Conservation (phyloP, 108 stramenopile genomes). For the Cyclotella choctawhatcheeana region DNA sequence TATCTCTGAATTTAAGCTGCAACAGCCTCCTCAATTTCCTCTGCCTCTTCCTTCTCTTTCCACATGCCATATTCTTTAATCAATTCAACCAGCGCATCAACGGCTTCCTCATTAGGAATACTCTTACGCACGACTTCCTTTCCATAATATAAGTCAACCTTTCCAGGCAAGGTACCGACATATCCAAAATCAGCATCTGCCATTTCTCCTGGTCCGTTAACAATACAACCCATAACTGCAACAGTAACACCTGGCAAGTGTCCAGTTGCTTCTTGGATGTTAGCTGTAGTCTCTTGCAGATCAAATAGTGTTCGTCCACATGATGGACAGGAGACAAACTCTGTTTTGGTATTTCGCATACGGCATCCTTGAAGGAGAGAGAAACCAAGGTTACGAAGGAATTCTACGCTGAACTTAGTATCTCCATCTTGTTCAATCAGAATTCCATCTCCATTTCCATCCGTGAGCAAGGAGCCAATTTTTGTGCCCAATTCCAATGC, state of each 20-base stretch:
- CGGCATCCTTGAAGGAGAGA: conserved; percentile 93
- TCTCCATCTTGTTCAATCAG: conserved; percentile 85
- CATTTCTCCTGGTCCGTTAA: conserved; percentile 98
- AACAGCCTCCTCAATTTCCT: conserved; percentile 57
- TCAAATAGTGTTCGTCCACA: conserved; percentile 98
- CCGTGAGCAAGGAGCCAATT: conserved; percentile 86
- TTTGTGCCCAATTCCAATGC: conserved; percentile 86
- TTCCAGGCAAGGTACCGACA: conserved; percentile 95
- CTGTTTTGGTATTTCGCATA: conserved; percentile 97
- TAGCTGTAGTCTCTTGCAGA: conserved; percentile 94
- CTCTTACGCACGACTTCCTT: conserved; percentile 94
- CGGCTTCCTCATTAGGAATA: conserved; percentile 94
- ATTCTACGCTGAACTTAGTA: conserved; percentile 74
- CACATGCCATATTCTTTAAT: conserved; percentile 97
- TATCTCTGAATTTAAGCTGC: conserved; percentile 8
- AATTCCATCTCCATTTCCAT: conserved; percentile 94
- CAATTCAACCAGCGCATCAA: conserved; percentile 88
- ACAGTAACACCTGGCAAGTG: conserved; percentile 96
- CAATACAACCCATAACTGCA: conserved; percentile 99
- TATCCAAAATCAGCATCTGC: conserved; percentile 99
- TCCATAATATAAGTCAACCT: conserved; percentile 96
- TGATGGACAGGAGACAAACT: conserved; percentile 97
- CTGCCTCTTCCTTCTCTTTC: conserved; percentile 90
- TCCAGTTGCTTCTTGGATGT: conserved; percentile 90
- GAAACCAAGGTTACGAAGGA: conserved; percentile 88